A percentile compares a stretch with the other conserved stretches of the same genome.
Conservation (phyloP, 1,284 basidiomycete genomes). For the Apiotrichum sp. region DNA sequence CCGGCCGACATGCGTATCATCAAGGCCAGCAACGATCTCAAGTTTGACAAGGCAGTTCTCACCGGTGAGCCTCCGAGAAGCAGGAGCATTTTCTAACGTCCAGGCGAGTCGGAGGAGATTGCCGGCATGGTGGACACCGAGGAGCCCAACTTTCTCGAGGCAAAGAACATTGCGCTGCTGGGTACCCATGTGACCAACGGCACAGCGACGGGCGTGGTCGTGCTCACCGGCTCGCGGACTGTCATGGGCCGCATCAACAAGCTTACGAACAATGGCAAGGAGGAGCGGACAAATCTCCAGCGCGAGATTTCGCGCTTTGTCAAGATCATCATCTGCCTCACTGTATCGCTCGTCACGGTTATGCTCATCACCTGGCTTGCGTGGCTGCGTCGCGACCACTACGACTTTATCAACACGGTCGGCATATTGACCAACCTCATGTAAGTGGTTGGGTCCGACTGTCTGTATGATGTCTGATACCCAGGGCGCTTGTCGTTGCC, state of each 20-base stretch:
- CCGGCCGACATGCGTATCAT: slow-evolving; percentile 55
- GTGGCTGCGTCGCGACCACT: slow-evolving; percentile 47
- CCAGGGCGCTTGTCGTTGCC: slow-evolving; percentile 53
- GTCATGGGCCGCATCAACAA: slow-evolving; percentile 57
- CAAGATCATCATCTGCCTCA: slow-evolving; percentile 50
- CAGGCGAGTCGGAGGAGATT: slow-evolving; percentile 56
- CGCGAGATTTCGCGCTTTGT: slow-evolving; percentile 50
- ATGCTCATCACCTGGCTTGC: slow-evolving; percentile 56
- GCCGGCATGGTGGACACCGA: slow-evolving; percentile 53
- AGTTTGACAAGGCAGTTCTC: slow-evolving; percentile 59
- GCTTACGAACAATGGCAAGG: slow-evolving; percentile 53
- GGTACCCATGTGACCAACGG: slow-evolving; percentile 60
- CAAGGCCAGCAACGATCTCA: slow-evolving; percentile 51
- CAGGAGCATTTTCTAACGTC: not conserved
- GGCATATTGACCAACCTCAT: slow-evolving; percentile 56
- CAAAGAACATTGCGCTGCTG: slow-evolving; percentile 59
- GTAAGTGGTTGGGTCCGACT: too few relatives aligned
- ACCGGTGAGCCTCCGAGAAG: slow-evolving; percentile 37
- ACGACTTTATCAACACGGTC: slow-evolving; percentile 55
- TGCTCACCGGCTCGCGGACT: slow-evolving; percentile 57
- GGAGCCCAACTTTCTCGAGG: slow-evolving; percentile 57
- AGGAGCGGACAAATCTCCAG: slow-evolving; percentile 44
- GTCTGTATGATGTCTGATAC: too few relatives aligned
- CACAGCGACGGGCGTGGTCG: slow-evolving; percentile 53
- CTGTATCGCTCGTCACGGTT: slow-evolving; percentile 50